Base-by-base conservation (phyloP, 192 early-diverging fungal species). In the Coemansia sp. region DNA sequence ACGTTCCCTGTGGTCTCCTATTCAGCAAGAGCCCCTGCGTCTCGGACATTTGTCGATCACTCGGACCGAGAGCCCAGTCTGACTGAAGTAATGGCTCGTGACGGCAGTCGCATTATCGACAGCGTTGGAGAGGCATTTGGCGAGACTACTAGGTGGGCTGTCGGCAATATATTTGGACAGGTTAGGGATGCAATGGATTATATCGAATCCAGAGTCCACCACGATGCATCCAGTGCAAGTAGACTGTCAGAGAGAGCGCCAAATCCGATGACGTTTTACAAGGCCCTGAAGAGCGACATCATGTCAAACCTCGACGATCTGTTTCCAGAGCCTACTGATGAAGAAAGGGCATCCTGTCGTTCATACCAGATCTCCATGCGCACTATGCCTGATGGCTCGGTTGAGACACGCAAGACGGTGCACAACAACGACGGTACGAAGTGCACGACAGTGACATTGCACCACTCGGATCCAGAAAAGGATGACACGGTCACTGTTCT, bases 321-420 rank as follows among this genome's bases (percentile, higher is more conserved):
- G 50, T 69, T 76, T 20, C 72, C 75, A 11, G 75, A 77, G 49
- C 53, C 75, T n/a, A 63, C 20, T 20, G 72, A 71, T 8, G 64
- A 50, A 16, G 65, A 63, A 1, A 66, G 38, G 52, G 22, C 39
- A 15, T 12, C 52, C 39, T 73, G 49, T 46, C 66, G 70, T 49
- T 84, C 71, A 49, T 84, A 77, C 27, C 72, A 75, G 5, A 27
- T 80, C 41, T 66, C 74, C n/a, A 76, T 71, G 15, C 72, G 78
- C 60, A 80, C 82, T 3, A 55, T 80, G 78, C 74, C 82, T 2
- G 82, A 84, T 20, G 82, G 82, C 9, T 76, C 82, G 13, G 57
- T 84, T 18, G 82, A 84, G 64, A 80, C 82, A 20, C 74, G 78
- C 39, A 77, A 74, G 64, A 71, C 76, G 9, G 31, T 72, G 38